Conservation (phyloP, 2,329 filamentous ascomycete genomes). For the Botryotinia convoluta region DNA sequence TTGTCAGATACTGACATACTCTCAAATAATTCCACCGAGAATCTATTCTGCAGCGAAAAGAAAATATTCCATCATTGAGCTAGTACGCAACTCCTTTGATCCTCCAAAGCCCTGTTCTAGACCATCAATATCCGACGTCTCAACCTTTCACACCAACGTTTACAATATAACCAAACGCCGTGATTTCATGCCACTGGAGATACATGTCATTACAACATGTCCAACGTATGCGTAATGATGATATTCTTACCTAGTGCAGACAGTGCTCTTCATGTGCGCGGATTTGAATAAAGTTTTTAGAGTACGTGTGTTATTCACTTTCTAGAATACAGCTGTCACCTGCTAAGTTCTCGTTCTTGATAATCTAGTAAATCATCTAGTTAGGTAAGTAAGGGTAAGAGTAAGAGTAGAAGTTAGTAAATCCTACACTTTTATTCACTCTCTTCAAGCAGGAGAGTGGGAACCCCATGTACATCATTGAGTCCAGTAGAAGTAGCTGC, state of each 20-base stretch:
- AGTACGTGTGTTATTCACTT: too few species aligned
- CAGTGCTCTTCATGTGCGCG: too few species aligned
- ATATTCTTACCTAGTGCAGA: too few species aligned
- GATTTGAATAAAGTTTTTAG: too few species aligned
- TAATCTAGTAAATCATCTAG: too few species aligned
- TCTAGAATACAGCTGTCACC: too few species aligned
- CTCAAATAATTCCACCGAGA: neutral
- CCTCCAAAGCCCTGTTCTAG: neutral
- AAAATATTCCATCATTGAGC: neutral
- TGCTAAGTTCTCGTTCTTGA: too few species aligned
- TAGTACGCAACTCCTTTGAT: neutral
- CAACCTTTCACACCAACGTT: neutral
- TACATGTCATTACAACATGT: accelerated
- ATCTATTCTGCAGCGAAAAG: neutral
- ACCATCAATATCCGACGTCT: too few species aligned
- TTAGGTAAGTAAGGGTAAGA: too few species aligned
- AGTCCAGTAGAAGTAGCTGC: neutral
- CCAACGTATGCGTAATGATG: too few species aligned
- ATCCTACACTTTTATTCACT: neutral
- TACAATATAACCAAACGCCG: neutral
- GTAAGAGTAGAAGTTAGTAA: neutral
- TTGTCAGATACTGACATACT: neutral
- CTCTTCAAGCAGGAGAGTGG: neutral
- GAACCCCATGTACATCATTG: neutral
- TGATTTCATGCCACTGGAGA: neutral